phyloP scores from a whole-genome alignment of 495 filamentous ascomycete genomes.

The Jackrogersella minutella region DNA sequence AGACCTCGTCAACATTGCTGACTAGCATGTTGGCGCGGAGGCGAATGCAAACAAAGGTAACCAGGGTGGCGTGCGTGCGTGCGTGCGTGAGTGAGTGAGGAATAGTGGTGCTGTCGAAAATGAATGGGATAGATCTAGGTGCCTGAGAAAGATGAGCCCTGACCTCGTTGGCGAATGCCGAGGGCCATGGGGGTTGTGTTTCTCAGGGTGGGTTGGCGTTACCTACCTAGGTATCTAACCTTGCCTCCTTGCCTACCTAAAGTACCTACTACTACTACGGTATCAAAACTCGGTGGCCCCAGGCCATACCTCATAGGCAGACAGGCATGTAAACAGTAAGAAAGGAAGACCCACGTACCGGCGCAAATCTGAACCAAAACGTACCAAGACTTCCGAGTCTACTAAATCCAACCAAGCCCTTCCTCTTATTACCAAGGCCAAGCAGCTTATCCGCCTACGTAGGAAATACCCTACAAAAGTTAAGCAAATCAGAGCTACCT shows the following conservation, averaged over 20 bases:
- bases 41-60: slow-evolving; percentile 13
- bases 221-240: too few relatives aligned
- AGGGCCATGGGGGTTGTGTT: slow-evolving; percentile 4
- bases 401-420: neutral
- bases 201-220: slow-evolving; percentile 35
- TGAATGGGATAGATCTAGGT: slow-evolving; percentile 2
- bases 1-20: slow-evolving; percentile 7
- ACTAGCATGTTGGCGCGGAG: too few relatives aligned
- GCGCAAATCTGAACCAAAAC: slow-evolving; percentile 33
- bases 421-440: neutral
- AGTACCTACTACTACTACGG: slow-evolving; percentile 21
- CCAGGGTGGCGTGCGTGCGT: neutral
- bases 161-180: slow-evolving; percentile 11
- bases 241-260: slow-evolving; percentile 31
- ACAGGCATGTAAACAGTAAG: slow-evolving; percentile 39
- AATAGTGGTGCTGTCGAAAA: neutral
- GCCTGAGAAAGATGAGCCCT: too few relatives aligned
- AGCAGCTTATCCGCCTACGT: neutral
- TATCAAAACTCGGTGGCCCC: slow-evolving; percentile 11
- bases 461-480: neutral
- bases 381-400: slow-evolving; percentile 8
- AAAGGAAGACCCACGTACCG: slow-evolving; percentile 36
- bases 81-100: neutral
- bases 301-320: slow-evolving; percentile 10
- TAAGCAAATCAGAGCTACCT: neutral